These are phyloP conservation scores for Peniophora sp. DNA, from an alignment of 1,284 basidiomycete genomes.

Conservation along the genomic window DNA sequence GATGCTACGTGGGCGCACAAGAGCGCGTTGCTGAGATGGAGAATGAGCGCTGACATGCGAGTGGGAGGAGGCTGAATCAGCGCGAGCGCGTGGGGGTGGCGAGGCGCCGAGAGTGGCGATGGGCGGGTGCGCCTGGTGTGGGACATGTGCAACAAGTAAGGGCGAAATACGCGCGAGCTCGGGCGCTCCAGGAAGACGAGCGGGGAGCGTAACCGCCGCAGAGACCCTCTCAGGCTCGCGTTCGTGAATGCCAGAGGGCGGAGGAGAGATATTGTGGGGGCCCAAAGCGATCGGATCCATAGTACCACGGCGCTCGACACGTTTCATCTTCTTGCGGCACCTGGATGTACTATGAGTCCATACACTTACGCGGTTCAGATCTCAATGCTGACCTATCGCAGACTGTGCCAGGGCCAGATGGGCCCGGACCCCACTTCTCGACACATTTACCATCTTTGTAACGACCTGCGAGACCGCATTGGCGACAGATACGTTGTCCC, in stretches of 20 bases:
- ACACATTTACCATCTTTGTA: slow-evolving; percentile 83
- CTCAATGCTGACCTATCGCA: slow-evolving; percentile 48
- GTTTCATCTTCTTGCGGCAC: slow-evolving; percentile 84
- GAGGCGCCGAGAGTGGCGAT: slow-evolving; percentile 2
- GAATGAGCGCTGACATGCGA: background rate
- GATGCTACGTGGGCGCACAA: background rate
- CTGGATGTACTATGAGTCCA: background rate
- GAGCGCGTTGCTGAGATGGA: background rate
- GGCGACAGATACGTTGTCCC: slow-evolving; percentile 67
- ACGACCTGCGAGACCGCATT: slow-evolving; percentile 58
- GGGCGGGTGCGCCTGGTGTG: background rate
- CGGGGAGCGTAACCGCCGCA: slow-evolving; percentile 16
- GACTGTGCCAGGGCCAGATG: slow-evolving; percentile 74
- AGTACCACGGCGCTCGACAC: slow-evolving; percentile 68
- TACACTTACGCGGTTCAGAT: no score
- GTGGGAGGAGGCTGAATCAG: background rate
- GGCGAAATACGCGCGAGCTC: slow-evolving; percentile 6
- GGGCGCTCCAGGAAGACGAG: slow-evolving; percentile 12
- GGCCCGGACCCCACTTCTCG: slow-evolving; percentile 82
- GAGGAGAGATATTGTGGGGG: slow-evolving; percentile 14
- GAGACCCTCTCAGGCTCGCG: slow-evolving; percentile 17
- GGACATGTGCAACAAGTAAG: slow-evolving; percentile 2
- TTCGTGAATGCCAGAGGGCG: slow-evolving; percentile 6
- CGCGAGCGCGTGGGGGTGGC: slow-evolving; percentile 7
- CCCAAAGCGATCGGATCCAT: slow-evolving; percentile 27